phyloP scores from a whole-genome alignment of 805 yeast species.

The Ogataea polymorpha region DNA sequence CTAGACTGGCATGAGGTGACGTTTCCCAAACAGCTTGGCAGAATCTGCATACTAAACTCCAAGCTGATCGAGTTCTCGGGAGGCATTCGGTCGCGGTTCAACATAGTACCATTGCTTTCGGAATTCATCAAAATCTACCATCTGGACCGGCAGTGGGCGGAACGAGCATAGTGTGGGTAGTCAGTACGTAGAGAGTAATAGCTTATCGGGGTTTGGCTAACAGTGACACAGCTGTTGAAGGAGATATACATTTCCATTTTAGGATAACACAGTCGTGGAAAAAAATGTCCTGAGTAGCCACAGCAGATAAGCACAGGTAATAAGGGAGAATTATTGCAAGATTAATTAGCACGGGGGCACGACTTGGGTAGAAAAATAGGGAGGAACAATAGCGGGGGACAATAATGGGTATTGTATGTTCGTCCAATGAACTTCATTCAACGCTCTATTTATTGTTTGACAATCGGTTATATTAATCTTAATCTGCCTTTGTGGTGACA shows the following conservation, averaged over 20 bases:
- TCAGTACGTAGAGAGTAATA: neutral
- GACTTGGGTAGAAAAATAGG: neutral
- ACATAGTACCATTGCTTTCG: conserved; percentile 15
- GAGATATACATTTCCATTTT: conserved; percentile 1
- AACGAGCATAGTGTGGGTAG: neutral
- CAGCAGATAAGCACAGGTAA: conserved; percentile 7
- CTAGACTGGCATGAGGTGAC: conserved; percentile 10
- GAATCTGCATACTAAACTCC: conserved; percentile 14
- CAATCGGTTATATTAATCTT: conserved; percentile 8
- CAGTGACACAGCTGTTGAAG: neutral
- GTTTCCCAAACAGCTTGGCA: conserved; percentile 12
- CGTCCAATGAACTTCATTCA: conserved; percentile 8
- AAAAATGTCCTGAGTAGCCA: neutral
- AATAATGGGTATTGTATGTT: neutral
- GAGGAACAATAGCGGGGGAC: neutral
- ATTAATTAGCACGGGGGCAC: neutral
- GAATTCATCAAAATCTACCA: conserved; percentile 19
- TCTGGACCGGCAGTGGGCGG: conserved; percentile 9
- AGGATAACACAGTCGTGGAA: conserved; percentile 7
- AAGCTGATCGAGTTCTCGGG: conserved; percentile 4
- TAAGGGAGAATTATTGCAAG: neutral
- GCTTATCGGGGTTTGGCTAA: neutral
- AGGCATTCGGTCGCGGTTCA: conserved; percentile 2
- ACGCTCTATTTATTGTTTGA: conserved; percentile 4
- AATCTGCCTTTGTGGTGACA: conserved; percentile 8